Conservation (phyloP, 1,139 yeast species). For the Yamadazyma membranifaciens region DNA sequence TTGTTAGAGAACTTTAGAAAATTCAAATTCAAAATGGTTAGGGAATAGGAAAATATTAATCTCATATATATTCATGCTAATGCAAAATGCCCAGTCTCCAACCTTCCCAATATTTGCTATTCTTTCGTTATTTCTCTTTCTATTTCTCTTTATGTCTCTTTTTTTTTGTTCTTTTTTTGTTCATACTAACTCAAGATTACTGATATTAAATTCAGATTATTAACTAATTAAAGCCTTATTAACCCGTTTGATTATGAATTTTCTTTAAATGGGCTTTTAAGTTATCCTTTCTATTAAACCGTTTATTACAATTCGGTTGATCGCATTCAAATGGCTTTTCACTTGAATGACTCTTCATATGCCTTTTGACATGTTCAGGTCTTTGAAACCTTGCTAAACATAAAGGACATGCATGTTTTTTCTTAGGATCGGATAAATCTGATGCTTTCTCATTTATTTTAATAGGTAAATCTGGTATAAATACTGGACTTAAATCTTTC, state of each 20-base stretch:
- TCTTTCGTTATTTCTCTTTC: neutral
- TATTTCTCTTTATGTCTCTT: neutral
- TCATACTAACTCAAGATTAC: neutral
- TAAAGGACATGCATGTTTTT: slow-evolving; percentile 73
- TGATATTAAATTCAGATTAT: too few species aligned
- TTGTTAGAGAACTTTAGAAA: slow-evolving; percentile 26
- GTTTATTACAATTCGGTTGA: slow-evolving; percentile 68
- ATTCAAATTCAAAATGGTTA: too few species aligned
- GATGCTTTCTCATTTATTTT: slow-evolving; percentile 26
- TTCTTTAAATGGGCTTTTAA: slow-evolving; percentile 69
- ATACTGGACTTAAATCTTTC: slow-evolving; percentile 15
- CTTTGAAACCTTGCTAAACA: slow-evolving; percentile 77
- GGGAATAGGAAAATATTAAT: neutral
- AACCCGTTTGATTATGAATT: slow-evolving; percentile 36
- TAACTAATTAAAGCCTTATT: neutral
- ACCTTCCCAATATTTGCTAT: neutral
- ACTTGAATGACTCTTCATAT: slow-evolving; percentile 80
- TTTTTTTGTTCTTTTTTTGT: neutral
- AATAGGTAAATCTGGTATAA: slow-evolving; percentile 23
- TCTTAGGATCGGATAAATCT: slow-evolving; percentile 51
- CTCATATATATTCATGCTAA: slow-evolving; percentile 4
- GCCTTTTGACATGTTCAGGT: slow-evolving; percentile 91
- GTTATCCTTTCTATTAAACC: slow-evolving; percentile 71
- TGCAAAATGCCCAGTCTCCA: slow-evolving; percentile 4
- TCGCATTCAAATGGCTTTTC: slow-evolving; percentile 85